Conservation (phyloP, 192 early-diverging fungal genomes). For the Podochytrium sp. region DNA sequence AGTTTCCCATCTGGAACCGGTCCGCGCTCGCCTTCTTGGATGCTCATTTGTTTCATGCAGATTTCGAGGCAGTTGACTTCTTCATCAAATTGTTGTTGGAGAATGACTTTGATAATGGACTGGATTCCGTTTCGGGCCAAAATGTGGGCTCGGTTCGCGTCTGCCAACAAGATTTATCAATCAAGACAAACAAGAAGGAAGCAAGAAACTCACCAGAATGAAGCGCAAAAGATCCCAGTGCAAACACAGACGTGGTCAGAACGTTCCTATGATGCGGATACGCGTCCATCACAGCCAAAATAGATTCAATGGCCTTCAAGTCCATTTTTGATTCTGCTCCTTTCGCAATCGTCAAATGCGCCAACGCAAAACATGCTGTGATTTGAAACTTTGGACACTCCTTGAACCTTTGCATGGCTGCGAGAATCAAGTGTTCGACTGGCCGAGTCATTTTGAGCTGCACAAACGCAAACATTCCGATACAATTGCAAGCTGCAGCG, state of each 20-base stretch:
- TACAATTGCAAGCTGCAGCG: conserved; percentile 24
- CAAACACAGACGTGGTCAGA: conserved; percentile 41
- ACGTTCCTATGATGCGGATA: conserved; percentile 32
- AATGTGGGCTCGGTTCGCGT: conserved; percentile 19
- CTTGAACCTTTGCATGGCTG: conserved; percentile 32
- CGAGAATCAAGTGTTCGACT: conserved; percentile 12
- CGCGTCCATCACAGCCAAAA: conserved; percentile 28
- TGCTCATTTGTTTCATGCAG: conserved; percentile 22
- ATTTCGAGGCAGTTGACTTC: conserved; percentile 23
- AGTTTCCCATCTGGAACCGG: not conserved
- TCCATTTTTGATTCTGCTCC: not conserved
- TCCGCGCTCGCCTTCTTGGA: not conserved
- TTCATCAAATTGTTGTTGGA: conserved; percentile 3
- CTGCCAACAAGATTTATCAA: conserved; percentile 1
- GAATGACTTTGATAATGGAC: conserved; percentile 29
- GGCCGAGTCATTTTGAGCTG: not conserved
- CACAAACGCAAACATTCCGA: conserved; percentile 32
- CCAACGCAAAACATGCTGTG: conserved; percentile 45
- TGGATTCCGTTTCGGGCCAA: conserved; percentile 15
- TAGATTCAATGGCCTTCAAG: conserved; percentile 14
- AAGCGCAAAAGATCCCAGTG: conserved; percentile 32
- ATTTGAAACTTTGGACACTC: conserved; percentile 33
- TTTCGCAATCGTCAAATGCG: conserved; percentile 19
- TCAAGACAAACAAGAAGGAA: not conserved
- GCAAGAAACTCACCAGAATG: conserved; percentile 14